Base-by-base conservation (phyloP, 2,329 filamentous ascomycete species). In the Mariannaea elegans region DNA sequence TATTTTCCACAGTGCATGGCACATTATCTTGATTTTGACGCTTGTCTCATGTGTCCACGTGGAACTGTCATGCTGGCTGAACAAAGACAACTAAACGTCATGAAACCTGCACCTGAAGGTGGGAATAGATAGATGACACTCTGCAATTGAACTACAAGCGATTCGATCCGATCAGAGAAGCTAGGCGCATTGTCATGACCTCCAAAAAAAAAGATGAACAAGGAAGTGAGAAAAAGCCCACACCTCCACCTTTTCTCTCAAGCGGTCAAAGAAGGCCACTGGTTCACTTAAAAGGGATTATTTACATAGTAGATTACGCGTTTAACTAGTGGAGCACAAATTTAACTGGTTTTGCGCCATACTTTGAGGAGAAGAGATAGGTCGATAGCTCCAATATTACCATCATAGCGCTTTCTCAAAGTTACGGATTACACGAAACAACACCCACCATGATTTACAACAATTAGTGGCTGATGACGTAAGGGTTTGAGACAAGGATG, bases 61-160 rank as follows among this genome's bases (percentile, higher is more conserved):
- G 67, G 52, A 64, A 52, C 44, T 16, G 39, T 48, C 13, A 47
- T 38, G 44, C 50, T 48, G 42, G 32, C 29, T 44, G 32, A 18
- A 57, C 34, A 59, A 48, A 48, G 36, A 52, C 31, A 46, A 59
- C 38, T 62, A 68, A 50, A 66, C 63, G 66, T 67, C 61, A 69
- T 65, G 65, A 65, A 63, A 69, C 54, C 53, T 50, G 42, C 41
- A 41, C 18, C 14, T 42, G 36, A 59, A 53, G 24, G 24, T 47
- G 49, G 51, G 23, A 54, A 60, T 48, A 54, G 50, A 47, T 51
- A 48, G 47, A 47, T 64, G 56, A 39, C 55, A 50, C 36, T 62
- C 58, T 50, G 64, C 66, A 61, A 61, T 62, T 56, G 45, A 66
- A 49, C 53, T 51, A 57, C 61, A 65, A 61, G 47, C 24, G 24